phyloP scores from a whole-genome alignment of 441 rosid genomes.

The Gossypium laxum region DNA sequence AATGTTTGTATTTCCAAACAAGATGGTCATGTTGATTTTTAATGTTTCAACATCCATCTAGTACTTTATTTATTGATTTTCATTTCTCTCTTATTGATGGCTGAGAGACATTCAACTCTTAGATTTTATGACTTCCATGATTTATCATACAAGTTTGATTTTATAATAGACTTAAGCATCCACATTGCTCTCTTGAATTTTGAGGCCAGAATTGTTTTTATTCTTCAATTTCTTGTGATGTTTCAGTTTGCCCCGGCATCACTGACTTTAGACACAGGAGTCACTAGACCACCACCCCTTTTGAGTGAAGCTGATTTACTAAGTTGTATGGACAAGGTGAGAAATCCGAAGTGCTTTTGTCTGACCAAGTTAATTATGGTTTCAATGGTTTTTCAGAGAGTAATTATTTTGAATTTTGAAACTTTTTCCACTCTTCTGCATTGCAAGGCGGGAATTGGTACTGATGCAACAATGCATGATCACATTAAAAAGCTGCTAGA shows the following conservation, averaged over 20 bases:
- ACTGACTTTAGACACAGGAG: constrained; percentile 77
- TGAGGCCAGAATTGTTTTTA: not conserved
- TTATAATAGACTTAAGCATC: not conserved
- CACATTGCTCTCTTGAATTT: constrained; percentile 8
- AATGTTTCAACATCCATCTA: not conserved
- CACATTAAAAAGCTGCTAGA: constrained; percentile 95
- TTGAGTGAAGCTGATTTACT: constrained; percentile 87
- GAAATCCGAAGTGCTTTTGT: constrained; percentile 8
- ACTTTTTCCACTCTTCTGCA: constrained; percentile 14
- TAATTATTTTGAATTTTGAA: not conserved
- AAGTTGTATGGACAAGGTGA: constrained; percentile 95
- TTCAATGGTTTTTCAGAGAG: not conserved
- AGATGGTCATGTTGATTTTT: not conserved
- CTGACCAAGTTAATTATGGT: constrained; percentile 13
- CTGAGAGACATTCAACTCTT: not conserved
- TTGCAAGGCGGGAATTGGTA: constrained; percentile 83
- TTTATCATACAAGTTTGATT: not conserved
- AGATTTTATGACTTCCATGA: not conserved
- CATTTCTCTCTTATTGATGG: not conserved
- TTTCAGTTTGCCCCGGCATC: constrained; percentile 72
- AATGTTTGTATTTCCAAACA: not conserved
- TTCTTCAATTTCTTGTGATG: constrained; percentile 22
- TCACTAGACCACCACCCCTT: constrained; percentile 84
- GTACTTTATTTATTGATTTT: not conserved
- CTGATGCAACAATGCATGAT: constrained; percentile 98